Evolutionary conservation across 805 yeast genomes (phyloP).

Genomic region (Pichia manshurica): DNA sequence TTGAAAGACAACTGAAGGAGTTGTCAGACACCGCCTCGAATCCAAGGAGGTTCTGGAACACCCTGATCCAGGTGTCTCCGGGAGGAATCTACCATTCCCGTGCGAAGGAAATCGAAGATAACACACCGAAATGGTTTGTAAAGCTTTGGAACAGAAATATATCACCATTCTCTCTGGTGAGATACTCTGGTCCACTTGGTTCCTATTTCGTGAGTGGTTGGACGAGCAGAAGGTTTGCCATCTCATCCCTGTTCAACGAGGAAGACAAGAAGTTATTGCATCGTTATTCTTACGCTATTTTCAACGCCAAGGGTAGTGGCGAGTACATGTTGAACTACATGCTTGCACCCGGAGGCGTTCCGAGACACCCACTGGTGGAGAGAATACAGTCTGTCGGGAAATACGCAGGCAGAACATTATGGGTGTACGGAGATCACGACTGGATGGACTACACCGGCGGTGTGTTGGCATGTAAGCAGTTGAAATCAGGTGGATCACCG

Average conservation of each 20-base stretch:
- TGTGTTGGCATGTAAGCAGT: slow-evolving; percentile 31
- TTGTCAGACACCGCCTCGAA: slow-evolving; percentile 4
- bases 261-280: slow-evolving; percentile 49
- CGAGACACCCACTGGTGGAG: slow-evolving; percentile 63
- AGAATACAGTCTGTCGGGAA: slow-evolving; percentile 38
- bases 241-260: slow-evolving; percentile 21
- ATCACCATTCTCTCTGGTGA: slow-evolving; percentile 77
- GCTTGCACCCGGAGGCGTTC: slow-evolving; percentile 86
- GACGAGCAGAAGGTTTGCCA: slow-evolving; percentile 75
- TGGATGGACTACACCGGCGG: slow-evolving; percentile 59
- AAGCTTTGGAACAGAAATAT: slow-evolving; percentile 72
- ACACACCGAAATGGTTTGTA: slow-evolving; percentile 71
- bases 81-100: slow-evolving; percentile 68
- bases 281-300: slow-evolving; percentile 74
- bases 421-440: slow-evolving; percentile 81
- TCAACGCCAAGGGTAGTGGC: slow-evolving; percentile 85
- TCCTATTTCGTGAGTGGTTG: slow-evolving; percentile 84
- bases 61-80: slow-evolving; percentile 78
- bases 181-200: slow-evolving; percentile 77
- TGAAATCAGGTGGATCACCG: slow-evolving; percentile 26
- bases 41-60: slow-evolving; percentile 23
- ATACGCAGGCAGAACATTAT: slow-evolving; percentile 36
- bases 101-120: slow-evolving; percentile 23
- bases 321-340: slow-evolving; percentile 84
- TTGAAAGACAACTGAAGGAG: slow-evolving; percentile 4